Base-by-base conservation (phyloP, 805 yeast genomes). In the Starmera quercuum region DNA sequence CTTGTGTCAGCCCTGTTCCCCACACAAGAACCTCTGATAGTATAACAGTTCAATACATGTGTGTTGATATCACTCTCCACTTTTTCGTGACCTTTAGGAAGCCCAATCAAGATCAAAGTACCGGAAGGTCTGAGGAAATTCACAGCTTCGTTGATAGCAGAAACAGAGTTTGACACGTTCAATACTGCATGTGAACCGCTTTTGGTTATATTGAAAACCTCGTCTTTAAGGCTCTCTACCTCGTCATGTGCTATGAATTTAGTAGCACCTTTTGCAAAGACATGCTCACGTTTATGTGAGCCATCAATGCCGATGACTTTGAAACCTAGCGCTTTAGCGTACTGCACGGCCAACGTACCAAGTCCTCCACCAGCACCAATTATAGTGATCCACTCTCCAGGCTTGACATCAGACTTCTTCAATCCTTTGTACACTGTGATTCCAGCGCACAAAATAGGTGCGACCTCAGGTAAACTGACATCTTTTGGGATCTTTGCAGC, bases 381-480 rank as follows among this genome's bases (percentile, higher is more conserved):
- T 45, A 78, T 59, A 41, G 78, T 75, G 32, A 77, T 75, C 80
- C 81, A 77, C 43, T 78, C 68, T 41, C 83, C 84, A 31, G 83
- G 70, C 33, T 39, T 50, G 46, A 76, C 63, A 30, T 69, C 68
- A 24, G 88, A 79, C 27, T 80, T 78, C 68, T 81, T 81, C 54
- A 82, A 65, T 22, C 88, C 92, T 67, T 81, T 82, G 75, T 83
- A 82, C 34, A 78, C 88, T 23, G 92, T 82, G 59, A 82, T 71
- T 57, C 92, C 92, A 17, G 90, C 92, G 63, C 92, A 82, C 49
- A 83, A 71, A 49, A 82, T 73, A 42, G 92, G 92, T 8, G 90
- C 76, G 38, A 73, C 71, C 39, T 62, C 65, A 32, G 85, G 83
- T 46, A 82, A 69, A 52, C 83, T 84, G 23, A 78, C 61, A 35